Conservation (phyloP, 768 basidiomycete genomes). For the Agaricus sinodeliciosus region DNA sequence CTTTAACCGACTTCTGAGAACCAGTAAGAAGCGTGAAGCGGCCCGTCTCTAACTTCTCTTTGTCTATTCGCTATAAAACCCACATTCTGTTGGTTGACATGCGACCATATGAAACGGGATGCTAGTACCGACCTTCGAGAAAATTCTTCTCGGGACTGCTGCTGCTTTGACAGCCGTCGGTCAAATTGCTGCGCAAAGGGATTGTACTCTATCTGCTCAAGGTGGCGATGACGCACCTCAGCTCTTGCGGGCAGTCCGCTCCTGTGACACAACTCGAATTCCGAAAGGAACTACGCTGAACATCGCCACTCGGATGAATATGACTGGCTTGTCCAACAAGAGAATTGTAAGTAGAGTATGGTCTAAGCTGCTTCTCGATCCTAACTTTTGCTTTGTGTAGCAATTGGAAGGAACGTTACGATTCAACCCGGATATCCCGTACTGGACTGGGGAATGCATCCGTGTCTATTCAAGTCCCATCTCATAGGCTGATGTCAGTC, state of each 20-base stretch:
- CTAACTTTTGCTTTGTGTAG: constrained; percentile 20
- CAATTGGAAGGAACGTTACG: constrained; percentile 43
- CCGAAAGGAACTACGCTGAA: constrained; percentile 42
- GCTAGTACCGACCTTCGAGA: neutral
- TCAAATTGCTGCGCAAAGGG: neutral
- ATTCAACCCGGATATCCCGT: constrained; percentile 43
- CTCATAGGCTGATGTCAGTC: neutral
- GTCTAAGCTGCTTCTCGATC: neutral
- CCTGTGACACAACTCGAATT: constrained; percentile 35
- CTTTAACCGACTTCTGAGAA: neutral
- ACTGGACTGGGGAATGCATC: constrained; percentile 41
- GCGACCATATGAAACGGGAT: neutral
- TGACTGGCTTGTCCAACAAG: constrained; percentile 43
- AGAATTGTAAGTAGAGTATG: constrained; percentile 33
- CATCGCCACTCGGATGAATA: constrained; percentile 44
- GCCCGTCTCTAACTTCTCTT: neutral
- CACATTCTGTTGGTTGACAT: neutral
- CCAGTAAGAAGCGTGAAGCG: neutral
- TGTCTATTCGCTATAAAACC: neutral
- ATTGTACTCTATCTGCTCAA: constrained; percentile 36
- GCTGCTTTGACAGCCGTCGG: neutral
- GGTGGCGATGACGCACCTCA: constrained; percentile 47
- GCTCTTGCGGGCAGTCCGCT: constrained; percentile 35
- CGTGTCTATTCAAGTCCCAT: neutral
- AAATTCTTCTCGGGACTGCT: neutral